Evolutionary conservation across 2,329 filamentous ascomycete species (phyloP).

Genomic region (Pestalotiopsis sp.): DNA sequence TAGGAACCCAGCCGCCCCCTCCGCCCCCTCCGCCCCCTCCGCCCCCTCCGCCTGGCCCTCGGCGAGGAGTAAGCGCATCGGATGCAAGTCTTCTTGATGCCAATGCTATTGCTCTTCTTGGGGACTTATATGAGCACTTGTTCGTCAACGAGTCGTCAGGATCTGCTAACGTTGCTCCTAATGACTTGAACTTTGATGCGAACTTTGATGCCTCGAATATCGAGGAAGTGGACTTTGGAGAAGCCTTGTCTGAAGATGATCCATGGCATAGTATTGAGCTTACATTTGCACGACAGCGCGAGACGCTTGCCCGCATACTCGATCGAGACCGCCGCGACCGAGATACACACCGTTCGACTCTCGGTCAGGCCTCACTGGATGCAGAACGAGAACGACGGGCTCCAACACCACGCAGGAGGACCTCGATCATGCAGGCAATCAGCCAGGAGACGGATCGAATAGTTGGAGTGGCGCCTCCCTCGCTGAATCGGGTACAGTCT

Average conservation of each 20-base stretch:
- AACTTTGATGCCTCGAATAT: no score
- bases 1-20: no score
- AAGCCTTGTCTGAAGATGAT: no score
- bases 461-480: conserved; percentile 14
- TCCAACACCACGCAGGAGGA: conserved; percentile 29
- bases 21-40: no score
- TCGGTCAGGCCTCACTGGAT: conserved; percentile 25
- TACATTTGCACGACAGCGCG: conserved; percentile 26
- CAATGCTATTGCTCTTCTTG: background rate
- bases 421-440: conserved; percentile 32
- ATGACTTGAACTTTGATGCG: no score
- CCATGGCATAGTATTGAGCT: conserved; percentile 5
- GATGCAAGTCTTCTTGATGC: background rate
- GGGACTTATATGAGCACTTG: no score
- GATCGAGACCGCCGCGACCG: conserved; percentile 34
- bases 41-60: no score
- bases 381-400: conserved; percentile 32
- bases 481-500: conserved; percentile 22
- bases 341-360: conserved; percentile 27
- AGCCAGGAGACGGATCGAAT: conserved; percentile 27
- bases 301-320: conserved; percentile 33
- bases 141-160: no score
- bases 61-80: no score
- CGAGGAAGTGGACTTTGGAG: no score
- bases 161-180: no score